Evolutionary conservation across 1,284 basidiomycete genomes (phyloP).

Genomic region (Tylopilus sp.): DNA sequence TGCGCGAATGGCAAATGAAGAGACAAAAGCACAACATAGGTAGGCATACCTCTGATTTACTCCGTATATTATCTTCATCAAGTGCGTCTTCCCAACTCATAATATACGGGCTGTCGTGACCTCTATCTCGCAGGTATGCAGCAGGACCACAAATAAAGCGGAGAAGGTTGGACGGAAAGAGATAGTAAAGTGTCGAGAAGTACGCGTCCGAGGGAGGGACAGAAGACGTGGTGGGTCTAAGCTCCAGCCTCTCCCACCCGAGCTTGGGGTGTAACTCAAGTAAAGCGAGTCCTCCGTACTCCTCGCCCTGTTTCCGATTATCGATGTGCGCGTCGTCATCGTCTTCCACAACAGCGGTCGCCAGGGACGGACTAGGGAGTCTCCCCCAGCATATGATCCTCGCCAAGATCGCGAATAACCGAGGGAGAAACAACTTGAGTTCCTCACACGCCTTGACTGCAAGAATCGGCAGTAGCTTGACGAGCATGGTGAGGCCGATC

Average conservation of each 20-base stretch:
- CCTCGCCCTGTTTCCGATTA: constrained; percentile 35
- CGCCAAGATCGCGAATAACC: constrained; percentile 59
- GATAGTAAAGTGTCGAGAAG: constrained; percentile 80
- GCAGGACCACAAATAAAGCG: constrained; percentile 67
- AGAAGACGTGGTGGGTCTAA: constrained; percentile 48
- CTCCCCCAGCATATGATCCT: constrained; percentile 69
- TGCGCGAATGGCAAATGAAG: background rate
- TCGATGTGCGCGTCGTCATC: constrained; percentile 34
- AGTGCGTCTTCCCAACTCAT: constrained; percentile 61
- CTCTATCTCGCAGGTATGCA: constrained; percentile 51
- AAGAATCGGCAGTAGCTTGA: constrained; percentile 68
- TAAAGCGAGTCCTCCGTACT: constrained; percentile 20
- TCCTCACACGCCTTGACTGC: constrained; percentile 56
- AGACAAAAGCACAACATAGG: background rate
- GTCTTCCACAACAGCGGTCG: constrained; percentile 28
- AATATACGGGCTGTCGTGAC: constrained; percentile 51
- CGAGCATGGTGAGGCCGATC: constrained; percentile 55
- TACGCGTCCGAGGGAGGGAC: constrained; percentile 55
- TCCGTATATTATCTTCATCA: constrained; percentile 67
- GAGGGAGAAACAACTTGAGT: constrained; percentile 56
- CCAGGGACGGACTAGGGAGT: constrained; percentile 33
- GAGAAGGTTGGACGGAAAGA: constrained; percentile 81
- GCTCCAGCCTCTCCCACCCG: constrained; percentile 60
- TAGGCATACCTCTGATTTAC: constrained; percentile 54
- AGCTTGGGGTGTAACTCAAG: constrained; percentile 50